Evolutionary conservation across 2,329 filamentous ascomycete species (phyloP), one percentile per base, ranked within the genome.

Genomic region (Grosmannia clavigera): DNA sequence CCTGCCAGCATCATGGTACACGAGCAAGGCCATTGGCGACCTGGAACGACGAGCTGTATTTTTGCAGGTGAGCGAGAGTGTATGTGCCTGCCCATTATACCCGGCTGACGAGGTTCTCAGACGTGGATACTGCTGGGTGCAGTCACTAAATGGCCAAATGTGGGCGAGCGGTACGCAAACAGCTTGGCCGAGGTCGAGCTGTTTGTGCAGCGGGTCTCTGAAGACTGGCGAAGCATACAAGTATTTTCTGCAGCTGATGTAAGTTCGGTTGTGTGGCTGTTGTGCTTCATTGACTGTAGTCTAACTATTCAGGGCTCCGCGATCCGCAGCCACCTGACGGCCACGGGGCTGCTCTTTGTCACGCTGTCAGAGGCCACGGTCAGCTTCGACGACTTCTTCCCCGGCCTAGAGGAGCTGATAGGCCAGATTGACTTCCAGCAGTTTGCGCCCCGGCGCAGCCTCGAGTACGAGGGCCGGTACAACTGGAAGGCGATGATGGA

Each of bases 401-500:
- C 59, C n/a, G 55, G 55, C 5, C 55, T 60, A 1, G 55, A 57
- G 11, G 50, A 12, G 10, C 27, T 60, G 19, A 40, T 60, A 10
- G n/a, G 31, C 6, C 4, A n/a, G 27, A 57, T 60, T 6, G 55
- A 60, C 14, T 60, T 60, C n/a, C 54, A 38, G n/a, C 48, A 55
- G 55, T 33, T 58, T 2, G 35, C 19, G 2, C 59, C 35, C 5
- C 48, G 50, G 9, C 55, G 59, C 12, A 19, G 27, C 29, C 59
- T 60, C 48, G 14, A 40, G 12, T 60, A 60, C 40, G n/a, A 19
- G 25, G 59, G 59, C 35, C 50, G 51, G 35, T 60, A 60, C 29
- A 60, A 60, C 59, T 60, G 59, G 59, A 60, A 60, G 59, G 58
- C 59, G 3, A 53, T 60, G 50, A 58, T 60, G 22, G 59, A 60